A percentile compares a stretch with the other conserved stretches of the same genome.
Evolutionary conservation across 1,139 yeast species (phyloP).

Genomic region (Diutina scorzettiae): DNA sequence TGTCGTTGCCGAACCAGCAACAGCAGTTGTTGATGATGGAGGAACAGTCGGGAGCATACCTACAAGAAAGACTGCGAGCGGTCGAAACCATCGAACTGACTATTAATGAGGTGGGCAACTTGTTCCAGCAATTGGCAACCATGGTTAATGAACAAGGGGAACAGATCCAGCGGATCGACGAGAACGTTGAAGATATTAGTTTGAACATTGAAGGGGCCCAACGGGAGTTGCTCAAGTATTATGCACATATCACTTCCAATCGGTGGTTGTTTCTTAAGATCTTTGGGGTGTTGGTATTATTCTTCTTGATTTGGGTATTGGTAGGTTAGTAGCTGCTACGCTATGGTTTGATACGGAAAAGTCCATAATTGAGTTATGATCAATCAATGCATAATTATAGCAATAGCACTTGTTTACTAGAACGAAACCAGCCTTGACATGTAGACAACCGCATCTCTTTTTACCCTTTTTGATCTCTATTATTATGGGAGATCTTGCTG

Average conservation of each 20-base stretch:
- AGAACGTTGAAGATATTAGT: conserved; percentile 86
- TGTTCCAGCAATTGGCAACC: conserved; percentile 89
- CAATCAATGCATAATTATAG: too few species aligned
- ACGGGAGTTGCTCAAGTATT: conserved; percentile 81
- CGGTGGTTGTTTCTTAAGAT: conserved; percentile 87
- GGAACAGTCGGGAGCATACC: conserved; percentile 54
- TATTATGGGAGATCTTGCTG: too few species aligned
- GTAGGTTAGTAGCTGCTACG: conserved; percentile 48
- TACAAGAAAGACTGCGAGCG: conserved; percentile 78
- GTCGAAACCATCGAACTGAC: conserved; percentile 95
- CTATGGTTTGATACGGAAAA: too few species aligned
- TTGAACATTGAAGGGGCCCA: conserved; percentile 90
- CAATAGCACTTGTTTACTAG: too few species aligned
- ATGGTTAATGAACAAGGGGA: conserved; percentile 99
- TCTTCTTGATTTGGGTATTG: conserved; percentile 68
- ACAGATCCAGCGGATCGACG: conserved; percentile 88
- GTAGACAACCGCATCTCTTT: too few species aligned
- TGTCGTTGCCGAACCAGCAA: conserved; percentile 63
- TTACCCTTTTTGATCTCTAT: too few species aligned
- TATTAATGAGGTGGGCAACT: conserved; percentile 89
- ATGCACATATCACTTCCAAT: conserved; percentile 76
- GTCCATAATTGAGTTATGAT: too few species aligned
- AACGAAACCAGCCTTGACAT: too few species aligned
- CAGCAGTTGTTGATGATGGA: conserved; percentile 64
- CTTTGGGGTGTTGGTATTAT: conserved; percentile 74